Base-by-base conservation (phyloP, 2,329 filamentous ascomycete species). In the Bipolaris victoriae region DNA sequence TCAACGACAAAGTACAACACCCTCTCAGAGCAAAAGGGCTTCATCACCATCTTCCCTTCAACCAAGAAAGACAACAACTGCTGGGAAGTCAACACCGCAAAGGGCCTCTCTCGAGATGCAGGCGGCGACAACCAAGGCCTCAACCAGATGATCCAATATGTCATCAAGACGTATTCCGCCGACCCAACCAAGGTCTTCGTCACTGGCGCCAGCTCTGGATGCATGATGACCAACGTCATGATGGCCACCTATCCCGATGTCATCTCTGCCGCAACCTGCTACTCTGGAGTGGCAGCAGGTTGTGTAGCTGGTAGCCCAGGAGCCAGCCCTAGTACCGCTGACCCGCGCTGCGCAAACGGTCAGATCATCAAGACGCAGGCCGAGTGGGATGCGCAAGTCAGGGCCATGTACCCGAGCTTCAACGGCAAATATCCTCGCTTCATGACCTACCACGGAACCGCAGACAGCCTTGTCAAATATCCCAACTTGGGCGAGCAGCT, bases 41-140 rank as follows among this genome's bases (percentile, higher is more conserved):
- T 84, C 72, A 85, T 88, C 52, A 79, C 84, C 55, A 83, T 88
- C 65, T 88, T 83, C 70, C 83, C 84, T 0, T 74, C 80, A 49
- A 81, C 81, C 3, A 81, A 81, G 0, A 81, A 82, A 56, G 73
- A 75, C 50, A 81, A 68, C 36, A 71, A 68, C 56, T 88, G 85
- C 77, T 87, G 85, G 84, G 85, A 88, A 54, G 83, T 87, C 15
- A 83, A 83, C 20, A 84, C 80, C 1, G 76, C 76, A 6, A 79
- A 76, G 7, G 77, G 83, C 0, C 79, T 88, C 2, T 83, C 80
- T 1, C 85, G 84, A 66, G 78, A 83, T 47, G 84, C 81, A 5
- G 83, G 83, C 37, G 84, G 84, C 3, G 83, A 88, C 70, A 82
- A 79, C 57, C 79, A 81, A 47, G 78, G 80, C 2, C 83, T 88